Percentiles rank a stretch among this genome's conserved stretches.
Evolutionary conservation across 768 basidiomycete genomes (phyloP).

Genomic region (Lactarius tabidus): DNA sequence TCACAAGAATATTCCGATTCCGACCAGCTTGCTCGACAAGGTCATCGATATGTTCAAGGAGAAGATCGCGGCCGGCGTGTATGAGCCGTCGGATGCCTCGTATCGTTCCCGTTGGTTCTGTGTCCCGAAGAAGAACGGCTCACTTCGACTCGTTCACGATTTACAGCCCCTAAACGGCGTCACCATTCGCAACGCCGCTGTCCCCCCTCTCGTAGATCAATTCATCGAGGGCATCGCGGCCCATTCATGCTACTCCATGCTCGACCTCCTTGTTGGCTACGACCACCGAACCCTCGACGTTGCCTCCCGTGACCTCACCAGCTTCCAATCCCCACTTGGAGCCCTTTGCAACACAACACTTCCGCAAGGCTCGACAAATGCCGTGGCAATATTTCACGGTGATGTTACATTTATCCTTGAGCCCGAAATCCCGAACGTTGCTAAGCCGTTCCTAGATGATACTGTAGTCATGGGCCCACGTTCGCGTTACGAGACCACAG

Average conservation of each 20-base stretch:
- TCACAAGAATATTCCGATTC: too few relatives aligned
- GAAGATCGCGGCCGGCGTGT: slow-evolving; percentile 27
- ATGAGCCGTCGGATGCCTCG: slow-evolving; percentile 24
- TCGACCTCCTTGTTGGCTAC: not conserved
- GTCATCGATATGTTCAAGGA: not conserved
- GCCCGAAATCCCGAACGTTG: not conserved
- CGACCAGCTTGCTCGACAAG: too few relatives aligned
- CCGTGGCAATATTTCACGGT: not conserved
- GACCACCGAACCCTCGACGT: not conserved
- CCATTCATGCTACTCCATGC: not conserved
- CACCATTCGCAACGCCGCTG: slow-evolving; percentile 24
- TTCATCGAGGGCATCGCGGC: slow-evolving; percentile 32
- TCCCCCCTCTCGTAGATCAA: slow-evolving; percentile 9
- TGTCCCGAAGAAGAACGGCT: not conserved
- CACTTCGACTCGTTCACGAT: slow-evolving; percentile 27
- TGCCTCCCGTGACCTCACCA: not conserved
- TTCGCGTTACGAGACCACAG: too few relatives aligned
- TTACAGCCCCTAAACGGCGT: slow-evolving; percentile 30
- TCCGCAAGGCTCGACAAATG: not conserved
- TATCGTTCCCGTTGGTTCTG: not conserved
- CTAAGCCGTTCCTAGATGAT: too few relatives aligned
- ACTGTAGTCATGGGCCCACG: too few relatives aligned
- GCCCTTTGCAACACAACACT: not conserved
- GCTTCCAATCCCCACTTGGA: not conserved
- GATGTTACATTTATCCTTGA: slow-evolving; percentile 1